Evolutionary conservation across 2,329 filamentous ascomycete genomes (phyloP), one percentile per base, ranked within the genome.

Genomic region (Colletotrichum viniferum): DNA sequence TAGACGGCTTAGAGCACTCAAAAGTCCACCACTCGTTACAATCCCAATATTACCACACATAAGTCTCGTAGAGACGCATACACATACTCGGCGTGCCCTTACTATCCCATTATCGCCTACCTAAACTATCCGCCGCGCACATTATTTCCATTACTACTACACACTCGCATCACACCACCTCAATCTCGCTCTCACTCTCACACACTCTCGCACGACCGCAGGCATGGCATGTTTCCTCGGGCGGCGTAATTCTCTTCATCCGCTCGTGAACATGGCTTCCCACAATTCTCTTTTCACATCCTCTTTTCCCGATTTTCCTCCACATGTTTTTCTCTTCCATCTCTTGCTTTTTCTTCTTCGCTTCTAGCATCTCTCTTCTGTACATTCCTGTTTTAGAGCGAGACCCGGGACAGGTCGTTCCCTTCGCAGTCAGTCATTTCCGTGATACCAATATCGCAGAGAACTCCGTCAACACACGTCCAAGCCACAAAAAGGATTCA

Each of bases 391-490:
- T 76, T 52, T 52, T 76, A 76, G 65, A 76, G 76, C 69, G 60
- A 76, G 77, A 78, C 77, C 72, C 77, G 66, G 75, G 77, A 71
- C 73, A 71, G 77, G 77, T 78, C 77, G 69, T 78, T 77, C 75
- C 66, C 55, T 78, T 78, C 77, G 60, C 62, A 73, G 56, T 78
- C 77, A 74, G 75, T 78, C 75, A 48, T 76, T 77, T 67, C 76
- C 72, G 66, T 77, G 76, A 77, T 76, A 77, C 76, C 76, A 76
- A 71, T 76, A 74, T 74, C 70, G 71, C 71, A 74, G 65, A 76
- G 64, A 76, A 62, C 56, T 38, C 38, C 18, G n/a, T 48, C 72
- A 62, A 62, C 36, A 34, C 38, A 52, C 43, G 43, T 21, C 30
- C 56, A 48, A 62, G n/a, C 21, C 52, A 71, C n/a, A 34, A 43